Conservation (phyloP, 345 rosid species). For the Eucalyptus lansdowneana region DNA sequence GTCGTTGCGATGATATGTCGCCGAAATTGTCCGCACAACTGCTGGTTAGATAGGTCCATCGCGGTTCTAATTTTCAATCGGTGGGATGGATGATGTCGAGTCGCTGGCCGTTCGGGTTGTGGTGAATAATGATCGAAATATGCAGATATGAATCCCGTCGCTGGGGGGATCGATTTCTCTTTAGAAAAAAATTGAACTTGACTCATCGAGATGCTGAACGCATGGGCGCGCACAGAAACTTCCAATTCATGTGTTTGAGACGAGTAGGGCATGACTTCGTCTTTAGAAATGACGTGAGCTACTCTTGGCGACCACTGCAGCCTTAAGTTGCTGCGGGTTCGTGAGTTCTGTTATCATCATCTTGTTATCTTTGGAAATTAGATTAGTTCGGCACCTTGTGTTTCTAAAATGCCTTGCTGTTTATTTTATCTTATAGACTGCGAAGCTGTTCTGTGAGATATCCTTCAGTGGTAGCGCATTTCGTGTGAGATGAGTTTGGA, state of each 20-base stretch:
- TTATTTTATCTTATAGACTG: not conserved
- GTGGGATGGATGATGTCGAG: not conserved
- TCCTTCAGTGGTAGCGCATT: not conserved
- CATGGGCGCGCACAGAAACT: not conserved
- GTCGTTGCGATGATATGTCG: not conserved
- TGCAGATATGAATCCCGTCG: not conserved
- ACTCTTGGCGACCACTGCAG: not conserved
- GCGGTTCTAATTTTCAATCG: not conserved
- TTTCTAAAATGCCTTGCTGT: not conserved
- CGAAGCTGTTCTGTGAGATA: not conserved
- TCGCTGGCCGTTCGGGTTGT: not conserved
- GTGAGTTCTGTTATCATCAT: not conserved
- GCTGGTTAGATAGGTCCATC: not conserved
- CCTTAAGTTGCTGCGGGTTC: not conserved
- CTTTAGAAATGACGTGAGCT: not conserved
- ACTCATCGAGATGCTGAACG: not conserved
- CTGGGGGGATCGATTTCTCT: not conserved
- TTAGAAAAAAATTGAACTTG: not conserved
- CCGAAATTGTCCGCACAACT: not conserved
- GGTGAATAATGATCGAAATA: not conserved
- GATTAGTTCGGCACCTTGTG: not conserved
- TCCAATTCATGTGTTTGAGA: not conserved
- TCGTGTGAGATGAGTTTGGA: not conserved
- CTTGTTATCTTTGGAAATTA: not conserved
- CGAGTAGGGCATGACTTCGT: not conserved